phyloP scores from a whole-genome alignment of 768 basidiomycete genomes.

The Suillus fuscotomentosus region DNA sequence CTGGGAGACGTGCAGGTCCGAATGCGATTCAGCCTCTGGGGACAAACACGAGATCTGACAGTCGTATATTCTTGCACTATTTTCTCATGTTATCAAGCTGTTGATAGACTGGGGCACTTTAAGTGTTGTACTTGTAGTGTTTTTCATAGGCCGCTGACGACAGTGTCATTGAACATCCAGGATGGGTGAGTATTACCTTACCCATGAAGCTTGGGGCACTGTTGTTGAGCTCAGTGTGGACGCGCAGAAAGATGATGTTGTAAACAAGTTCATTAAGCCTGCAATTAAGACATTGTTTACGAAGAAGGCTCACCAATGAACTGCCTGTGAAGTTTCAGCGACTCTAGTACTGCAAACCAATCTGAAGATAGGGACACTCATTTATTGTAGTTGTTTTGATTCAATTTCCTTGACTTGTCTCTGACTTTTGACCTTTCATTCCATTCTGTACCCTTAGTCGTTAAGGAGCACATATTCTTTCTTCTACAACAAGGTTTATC shows the following conservation, averaged over 20 bases:
- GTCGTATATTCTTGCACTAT: slow-evolving; percentile 85
- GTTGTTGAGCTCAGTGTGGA: slow-evolving; percentile 92
- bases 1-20: slow-evolving; percentile 92
- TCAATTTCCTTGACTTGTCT: no score
- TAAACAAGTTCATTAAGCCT: slow-evolving; percentile 81
- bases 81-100: slow-evolving; percentile 76
- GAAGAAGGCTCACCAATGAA: slow-evolving; percentile 30
- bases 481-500: no score
- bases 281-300: slow-evolving; percentile 81
- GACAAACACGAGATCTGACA: slow-evolving; percentile 88
- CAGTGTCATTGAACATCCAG: slow-evolving; percentile 74
- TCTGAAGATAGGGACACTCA: no score
- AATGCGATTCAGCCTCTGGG: slow-evolving; percentile 94
- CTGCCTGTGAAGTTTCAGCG: no score
- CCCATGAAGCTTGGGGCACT: slow-evolving; percentile 96
- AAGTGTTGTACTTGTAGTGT: slow-evolving; percentile 31
- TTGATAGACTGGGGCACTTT: slow-evolving; percentile 74
- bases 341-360: no score
- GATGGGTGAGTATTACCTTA: slow-evolving; percentile 95
- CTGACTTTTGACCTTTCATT: no score
- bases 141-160: slow-evolving; percentile 67
- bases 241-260: slow-evolving; percentile 64
- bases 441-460: no score
- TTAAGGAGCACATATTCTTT: no score
- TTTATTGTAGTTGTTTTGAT: no score